Evolutionary conservation across 176 grass and related monocot species (phyloP).

Genomic region (Oryza australiensis): DNA sequence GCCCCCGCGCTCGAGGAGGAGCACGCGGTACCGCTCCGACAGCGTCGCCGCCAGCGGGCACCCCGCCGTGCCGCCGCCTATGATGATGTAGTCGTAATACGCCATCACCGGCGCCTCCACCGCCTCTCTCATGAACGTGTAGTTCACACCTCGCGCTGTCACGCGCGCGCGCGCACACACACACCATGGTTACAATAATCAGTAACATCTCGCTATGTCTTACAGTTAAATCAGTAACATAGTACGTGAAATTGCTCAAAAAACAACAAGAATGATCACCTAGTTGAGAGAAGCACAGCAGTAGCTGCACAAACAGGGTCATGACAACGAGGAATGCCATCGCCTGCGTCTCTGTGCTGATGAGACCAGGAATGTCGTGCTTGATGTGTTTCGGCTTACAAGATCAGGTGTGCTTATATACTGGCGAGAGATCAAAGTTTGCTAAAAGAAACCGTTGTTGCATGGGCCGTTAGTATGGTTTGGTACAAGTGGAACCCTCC

Average conservation of each 20-base stretch:
- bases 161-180: neutral
- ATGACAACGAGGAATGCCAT: constrained; percentile 31
- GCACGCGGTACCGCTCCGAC: constrained; percentile 53
- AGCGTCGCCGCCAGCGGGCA: constrained; percentile 86
- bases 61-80: constrained; percentile 82
- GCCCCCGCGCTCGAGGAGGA: constrained; percentile 76
- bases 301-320: constrained; percentile 23
- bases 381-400: constrained; percentile 12
- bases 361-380: constrained; percentile 3
- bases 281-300: constrained; percentile 32
- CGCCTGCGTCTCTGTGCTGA: constrained; percentile 12
- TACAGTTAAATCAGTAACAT: no score
- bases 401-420: constrained; percentile 34
- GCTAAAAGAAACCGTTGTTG: constrained; percentile 40
- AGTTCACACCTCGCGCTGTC: constrained; percentile 37
- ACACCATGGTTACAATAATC: neutral
- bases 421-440: neutral
- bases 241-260: no score
- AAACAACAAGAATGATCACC: constrained; percentile 9
- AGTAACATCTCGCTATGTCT: no score
- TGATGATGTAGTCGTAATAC: constrained; percentile 81
- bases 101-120: constrained; percentile 45
- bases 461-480: neutral
- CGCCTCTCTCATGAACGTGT: constrained; percentile 78
- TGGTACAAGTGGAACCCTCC: constrained; percentile 12